Conservation (phyloP, 139 green algal genomes). For the Nannochloris sp. region DNA sequence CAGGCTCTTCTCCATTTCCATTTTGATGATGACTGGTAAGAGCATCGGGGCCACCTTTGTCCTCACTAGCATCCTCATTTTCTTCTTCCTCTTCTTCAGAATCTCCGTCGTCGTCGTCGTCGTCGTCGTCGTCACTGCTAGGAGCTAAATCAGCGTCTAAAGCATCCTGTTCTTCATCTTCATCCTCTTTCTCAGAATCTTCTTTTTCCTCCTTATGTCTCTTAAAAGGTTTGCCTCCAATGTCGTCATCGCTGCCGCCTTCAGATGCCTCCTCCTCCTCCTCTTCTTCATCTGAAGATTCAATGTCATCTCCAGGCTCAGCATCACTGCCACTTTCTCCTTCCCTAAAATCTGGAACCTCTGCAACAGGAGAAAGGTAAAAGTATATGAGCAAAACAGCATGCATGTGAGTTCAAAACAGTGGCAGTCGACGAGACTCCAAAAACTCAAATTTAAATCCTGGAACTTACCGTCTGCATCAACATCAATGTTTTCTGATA, state of each 20-base stretch:
- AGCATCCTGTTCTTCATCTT: background rate
- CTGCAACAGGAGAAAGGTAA: background rate
- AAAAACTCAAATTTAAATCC: too few relatives aligned
- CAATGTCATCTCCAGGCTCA: background rate
- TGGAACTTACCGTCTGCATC: background rate
- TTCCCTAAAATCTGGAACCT: background rate
- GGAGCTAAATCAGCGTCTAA: background rate
- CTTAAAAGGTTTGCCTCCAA: background rate
- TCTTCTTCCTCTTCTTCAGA: slow-evolving; percentile 1
- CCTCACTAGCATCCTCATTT: slow-evolving; percentile 1
- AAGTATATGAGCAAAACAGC: background rate
- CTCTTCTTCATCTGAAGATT: slow-evolving; percentile 12
- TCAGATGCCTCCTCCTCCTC: background rate
- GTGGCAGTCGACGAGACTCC: background rate
- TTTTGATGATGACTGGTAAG: background rate
- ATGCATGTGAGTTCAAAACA: background rate
- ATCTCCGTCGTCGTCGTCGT: slow-evolving; percentile 5
- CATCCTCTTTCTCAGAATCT: background rate
- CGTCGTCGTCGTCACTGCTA: slow-evolving; percentile 3
- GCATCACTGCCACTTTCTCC: background rate
- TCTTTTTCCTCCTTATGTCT: slow-evolving; percentile 7
- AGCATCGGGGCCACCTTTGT: background rate
- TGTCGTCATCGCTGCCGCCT: slow-evolving; percentile 3
- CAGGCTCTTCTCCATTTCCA: background rate
- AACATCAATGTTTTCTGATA: background rate